phyloP scores from a whole-genome alignment of 495 filamentous ascomycete genomes.

The Aspergillus leporis region DNA sequence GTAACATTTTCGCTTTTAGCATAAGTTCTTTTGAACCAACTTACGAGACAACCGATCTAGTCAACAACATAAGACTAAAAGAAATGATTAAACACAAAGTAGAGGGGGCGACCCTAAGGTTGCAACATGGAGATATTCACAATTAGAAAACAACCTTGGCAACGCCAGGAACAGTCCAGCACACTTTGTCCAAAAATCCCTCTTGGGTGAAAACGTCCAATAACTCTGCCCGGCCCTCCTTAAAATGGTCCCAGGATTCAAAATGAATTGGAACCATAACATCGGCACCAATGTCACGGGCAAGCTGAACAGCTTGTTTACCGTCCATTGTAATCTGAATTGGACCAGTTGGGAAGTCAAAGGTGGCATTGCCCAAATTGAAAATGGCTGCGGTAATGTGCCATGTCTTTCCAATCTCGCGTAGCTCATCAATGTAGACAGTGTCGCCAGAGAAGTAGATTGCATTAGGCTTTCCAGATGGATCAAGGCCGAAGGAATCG shows the following conservation, averaged over 20 bases:
- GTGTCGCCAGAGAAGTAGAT: slow-evolving; percentile 60
- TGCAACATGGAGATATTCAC: neutral
- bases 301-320: slow-evolving; percentile 39
- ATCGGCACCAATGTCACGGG: slow-evolving; percentile 45
- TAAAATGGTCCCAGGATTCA: slow-evolving; percentile 54
- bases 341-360: slow-evolving; percentile 25
- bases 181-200: slow-evolving; percentile 27
- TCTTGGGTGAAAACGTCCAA: slow-evolving; percentile 26
- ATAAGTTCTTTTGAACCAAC: no score
- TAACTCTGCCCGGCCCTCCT: slow-evolving; percentile 30
- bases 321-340: slow-evolving; percentile 55
- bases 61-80: no score
- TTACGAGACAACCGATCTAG: no score
- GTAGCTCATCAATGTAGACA: slow-evolving; percentile 48
- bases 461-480: slow-evolving; percentile 44
- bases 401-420: slow-evolving; percentile 20
- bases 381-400: slow-evolving; percentile 28
- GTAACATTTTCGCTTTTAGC: no score
- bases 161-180: slow-evolving; percentile 19
- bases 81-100: no score
- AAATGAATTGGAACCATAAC: slow-evolving; percentile 54
- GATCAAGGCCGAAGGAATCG: slow-evolving; percentile 37
- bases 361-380: slow-evolving; percentile 31
- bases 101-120: no score
- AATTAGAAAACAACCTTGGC: neutral